Evolutionary conservation across 2,329 filamentous ascomycete genomes (phyloP).

Genomic region (Fusarium sp.): DNA sequence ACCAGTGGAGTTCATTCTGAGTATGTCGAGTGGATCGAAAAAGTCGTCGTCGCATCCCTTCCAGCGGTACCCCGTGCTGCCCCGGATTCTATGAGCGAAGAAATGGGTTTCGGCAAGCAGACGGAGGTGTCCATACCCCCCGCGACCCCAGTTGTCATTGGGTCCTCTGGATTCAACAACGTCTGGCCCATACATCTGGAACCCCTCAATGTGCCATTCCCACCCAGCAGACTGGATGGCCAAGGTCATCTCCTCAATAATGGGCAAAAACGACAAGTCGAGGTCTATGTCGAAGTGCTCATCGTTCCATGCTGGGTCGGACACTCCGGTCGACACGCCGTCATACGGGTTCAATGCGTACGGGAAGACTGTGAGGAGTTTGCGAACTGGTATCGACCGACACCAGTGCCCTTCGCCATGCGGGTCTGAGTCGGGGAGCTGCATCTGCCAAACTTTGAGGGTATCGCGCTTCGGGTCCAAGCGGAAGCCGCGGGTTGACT

Average conservation of each 20-base stretch:
- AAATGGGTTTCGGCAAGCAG: neutral
- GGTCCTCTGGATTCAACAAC: neutral
- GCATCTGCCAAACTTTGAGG: neutral
- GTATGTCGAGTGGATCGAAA: neutral
- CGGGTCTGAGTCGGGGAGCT: neutral
- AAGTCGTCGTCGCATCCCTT: neutral
- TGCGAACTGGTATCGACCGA: neutral
- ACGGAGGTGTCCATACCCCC: neutral
- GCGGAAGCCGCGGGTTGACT: neutral
- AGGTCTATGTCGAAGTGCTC: neutral
- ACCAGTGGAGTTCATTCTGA: neutral
- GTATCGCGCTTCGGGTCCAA: neutral
- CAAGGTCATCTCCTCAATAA: neutral
- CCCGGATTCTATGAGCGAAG: neutral
- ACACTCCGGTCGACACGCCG: neutral
- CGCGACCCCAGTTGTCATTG: neutral
- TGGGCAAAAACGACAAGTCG: neutral
- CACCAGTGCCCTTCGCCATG: neutral
- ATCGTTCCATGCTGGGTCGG: neutral
- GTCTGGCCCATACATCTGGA: slow-evolving; percentile 5
- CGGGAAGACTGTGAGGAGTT: neutral
- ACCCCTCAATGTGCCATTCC: neutral
- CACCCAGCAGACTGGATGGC: neutral
- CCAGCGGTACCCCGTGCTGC: neutral
- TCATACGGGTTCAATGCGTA: neutral